These are phyloP conservation scores for Cryptosporidium parvum DNA, from an alignment of 169 alveolate genomes.

Conservation along the genomic window DNA sequence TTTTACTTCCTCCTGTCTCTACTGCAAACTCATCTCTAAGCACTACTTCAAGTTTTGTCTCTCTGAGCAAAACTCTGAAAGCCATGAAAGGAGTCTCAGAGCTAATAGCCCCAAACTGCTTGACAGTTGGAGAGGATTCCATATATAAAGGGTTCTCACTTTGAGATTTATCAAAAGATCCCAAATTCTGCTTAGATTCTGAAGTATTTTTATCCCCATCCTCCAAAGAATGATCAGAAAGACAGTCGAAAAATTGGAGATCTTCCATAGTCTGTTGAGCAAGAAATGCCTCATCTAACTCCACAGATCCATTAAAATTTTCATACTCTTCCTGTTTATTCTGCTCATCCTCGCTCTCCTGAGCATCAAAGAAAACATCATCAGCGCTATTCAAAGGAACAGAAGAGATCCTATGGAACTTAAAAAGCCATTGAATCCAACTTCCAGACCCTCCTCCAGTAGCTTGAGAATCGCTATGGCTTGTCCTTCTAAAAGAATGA, in stretches of 20 bases:
- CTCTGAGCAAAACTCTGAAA: constrained; percentile 49
- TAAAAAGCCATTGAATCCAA: constrained; percentile 74
- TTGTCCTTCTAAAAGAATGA: constrained; percentile 6
- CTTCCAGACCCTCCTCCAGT: constrained; percentile 6
- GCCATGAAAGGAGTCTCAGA: constrained; percentile 56
- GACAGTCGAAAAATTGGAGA: constrained; percentile 40
- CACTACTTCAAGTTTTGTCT: constrained; percentile 44
- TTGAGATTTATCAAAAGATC: neutral
- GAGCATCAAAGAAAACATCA: constrained; percentile 57
- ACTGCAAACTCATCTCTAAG: neutral
- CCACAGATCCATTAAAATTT: constrained; percentile 3
- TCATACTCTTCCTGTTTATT: neutral
- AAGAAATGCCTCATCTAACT: constrained; percentile 28
- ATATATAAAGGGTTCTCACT: neutral
- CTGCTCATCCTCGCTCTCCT: neutral
- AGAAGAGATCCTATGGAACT: constrained; percentile 43
- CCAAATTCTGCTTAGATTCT: neutral
- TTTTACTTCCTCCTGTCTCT: neutral
- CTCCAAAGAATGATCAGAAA: constrained; percentile 42
- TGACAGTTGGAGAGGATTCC: constrained; percentile 6
- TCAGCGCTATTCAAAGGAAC: constrained; percentile 10
- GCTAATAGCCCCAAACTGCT: constrained; percentile 5
- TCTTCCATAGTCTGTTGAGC: neutral
- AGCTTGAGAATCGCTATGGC: neutral
- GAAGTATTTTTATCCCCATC: neutral